Conservation (phyloP, 148 eudicot genomes). For the Silene conica region DNA sequence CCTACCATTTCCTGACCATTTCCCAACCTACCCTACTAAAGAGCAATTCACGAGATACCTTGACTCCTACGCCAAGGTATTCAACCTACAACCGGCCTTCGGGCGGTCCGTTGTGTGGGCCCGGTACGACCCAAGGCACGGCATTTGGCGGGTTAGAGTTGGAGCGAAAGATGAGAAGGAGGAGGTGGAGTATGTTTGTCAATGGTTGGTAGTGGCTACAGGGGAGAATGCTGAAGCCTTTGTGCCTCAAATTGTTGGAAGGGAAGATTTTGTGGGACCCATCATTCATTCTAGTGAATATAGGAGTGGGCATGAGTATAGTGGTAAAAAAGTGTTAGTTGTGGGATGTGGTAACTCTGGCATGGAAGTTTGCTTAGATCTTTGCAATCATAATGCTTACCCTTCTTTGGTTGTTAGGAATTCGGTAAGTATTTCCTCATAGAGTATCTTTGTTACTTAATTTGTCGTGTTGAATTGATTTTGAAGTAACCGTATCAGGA, state of each 20-base stretch:
- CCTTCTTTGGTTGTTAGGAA: constrained; percentile 65
- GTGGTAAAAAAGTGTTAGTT: constrained; percentile 46
- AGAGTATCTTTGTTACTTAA: no score
- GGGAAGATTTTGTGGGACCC: constrained; percentile 33
- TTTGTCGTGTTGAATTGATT: no score
- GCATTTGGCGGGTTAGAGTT: constrained; percentile 41
- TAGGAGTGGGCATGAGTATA: constrained; percentile 41
- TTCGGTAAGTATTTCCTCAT: constrained; percentile 37
- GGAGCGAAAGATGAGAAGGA: constrained; percentile 6
- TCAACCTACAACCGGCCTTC: constrained; percentile 36
- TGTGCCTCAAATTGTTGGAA: constrained; percentile 43
- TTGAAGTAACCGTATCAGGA: no score
- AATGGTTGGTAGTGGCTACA: constrained; percentile 61
- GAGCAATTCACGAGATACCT: constrained; percentile 52
- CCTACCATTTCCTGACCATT: constrained; percentile 43
- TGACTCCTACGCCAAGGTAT: constrained; percentile 36
- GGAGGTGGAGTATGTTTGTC: constrained; percentile 35
- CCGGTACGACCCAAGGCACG: constrained; percentile 27
- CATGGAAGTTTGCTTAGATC: constrained; percentile 75
- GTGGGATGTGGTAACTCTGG: constrained; percentile 86
- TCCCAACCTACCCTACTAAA: constrained; percentile 60
- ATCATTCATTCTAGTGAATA: constrained; percentile 53
- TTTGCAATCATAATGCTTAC: constrained; percentile 50
- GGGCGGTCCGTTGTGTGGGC: constrained; percentile 36
- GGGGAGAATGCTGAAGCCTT: constrained; percentile 65